These are phyloP conservation scores for Solanum lignicaule DNA, from an alignment of 257 asterid genomes.

Conservation along the genomic window DNA sequence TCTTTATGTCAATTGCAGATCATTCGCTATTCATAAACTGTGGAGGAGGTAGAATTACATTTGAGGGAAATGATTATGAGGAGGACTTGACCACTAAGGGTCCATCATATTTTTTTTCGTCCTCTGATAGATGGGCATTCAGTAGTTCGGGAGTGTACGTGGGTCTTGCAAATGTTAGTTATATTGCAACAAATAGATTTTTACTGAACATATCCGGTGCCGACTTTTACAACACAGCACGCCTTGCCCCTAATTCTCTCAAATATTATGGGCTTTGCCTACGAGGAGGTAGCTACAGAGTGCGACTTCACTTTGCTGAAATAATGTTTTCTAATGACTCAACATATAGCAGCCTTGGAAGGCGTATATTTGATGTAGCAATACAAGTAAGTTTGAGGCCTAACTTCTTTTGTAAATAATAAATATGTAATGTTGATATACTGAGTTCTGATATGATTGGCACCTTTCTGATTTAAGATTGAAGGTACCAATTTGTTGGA, in stretches of 20 bases:
- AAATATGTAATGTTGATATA: not conserved
- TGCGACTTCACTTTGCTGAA: slow-evolving; percentile 86
- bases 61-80: slow-evolving; percentile 47
- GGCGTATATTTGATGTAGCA: slow-evolving; percentile 71
- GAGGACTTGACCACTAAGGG: slow-evolving; percentile 38
- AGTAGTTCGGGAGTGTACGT: slow-evolving; percentile 61
- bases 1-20: slow-evolving; percentile 27
- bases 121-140: slow-evolving; percentile 57
- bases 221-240: slow-evolving; percentile 56
- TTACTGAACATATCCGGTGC: slow-evolving; percentile 14
- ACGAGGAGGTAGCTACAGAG: slow-evolving; percentile 72
- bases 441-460: not conserved
- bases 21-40: slow-evolving; percentile 64
- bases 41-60: slow-evolving; percentile 42
- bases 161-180: not conserved
- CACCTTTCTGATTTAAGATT: not conserved
- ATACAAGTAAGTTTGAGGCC: slow-evolving; percentile 57
- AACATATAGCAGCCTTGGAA: slow-evolving; percentile 62
- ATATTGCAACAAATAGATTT: slow-evolving; percentile 13
- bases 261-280: slow-evolving; percentile 71
- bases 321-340: slow-evolving; percentile 43
- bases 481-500: not conserved
- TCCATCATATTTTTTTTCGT: slow-evolving; percentile 36
- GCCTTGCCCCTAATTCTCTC: slow-evolving; percentile 63
- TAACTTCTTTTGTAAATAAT: not conserved